Evolutionary conservation across 345 rosid species (phyloP).

Genomic region (Citrus trifoliata): DNA sequence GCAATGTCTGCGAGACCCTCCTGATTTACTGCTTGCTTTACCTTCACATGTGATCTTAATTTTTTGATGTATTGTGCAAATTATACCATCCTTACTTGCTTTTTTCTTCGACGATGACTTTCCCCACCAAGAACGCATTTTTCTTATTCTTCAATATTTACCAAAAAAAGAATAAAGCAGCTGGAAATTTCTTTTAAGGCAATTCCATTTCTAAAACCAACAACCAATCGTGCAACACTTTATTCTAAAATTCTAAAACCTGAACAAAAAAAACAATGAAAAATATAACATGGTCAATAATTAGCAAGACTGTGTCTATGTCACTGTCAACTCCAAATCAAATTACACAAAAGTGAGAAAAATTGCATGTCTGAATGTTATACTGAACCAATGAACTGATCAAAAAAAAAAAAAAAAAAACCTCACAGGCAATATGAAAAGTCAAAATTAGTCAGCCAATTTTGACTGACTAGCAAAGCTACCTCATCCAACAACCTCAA

Average conservation of each 20-base stretch:
- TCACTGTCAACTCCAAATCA: background rate
- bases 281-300: background rate
- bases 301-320: background rate
- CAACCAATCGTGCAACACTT: background rate
- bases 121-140: constrained; percentile 63
- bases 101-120: constrained; percentile 60
- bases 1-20: constrained; percentile 36
- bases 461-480: background rate
- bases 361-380: background rate
- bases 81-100: constrained; percentile 42
- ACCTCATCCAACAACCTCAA: constrained; percentile 12
- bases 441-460: constrained; percentile 2
- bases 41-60: constrained; percentile 44
- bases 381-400: background rate
- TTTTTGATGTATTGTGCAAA: constrained; percentile 43
- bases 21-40: constrained; percentile 33
- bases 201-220: constrained; percentile 8
- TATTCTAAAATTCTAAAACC: constrained; percentile 12
- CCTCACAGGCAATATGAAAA: background rate
- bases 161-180: background rate
- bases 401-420: background rate
- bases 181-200: constrained; percentile 12
- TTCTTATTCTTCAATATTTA: constrained; percentile 6
- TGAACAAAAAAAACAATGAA: constrained; percentile 6
- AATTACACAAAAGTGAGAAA: background rate